Evolutionary conservation across 305 asterid genomes (phyloP).

Genomic region (Solanum hybrid): DNA sequence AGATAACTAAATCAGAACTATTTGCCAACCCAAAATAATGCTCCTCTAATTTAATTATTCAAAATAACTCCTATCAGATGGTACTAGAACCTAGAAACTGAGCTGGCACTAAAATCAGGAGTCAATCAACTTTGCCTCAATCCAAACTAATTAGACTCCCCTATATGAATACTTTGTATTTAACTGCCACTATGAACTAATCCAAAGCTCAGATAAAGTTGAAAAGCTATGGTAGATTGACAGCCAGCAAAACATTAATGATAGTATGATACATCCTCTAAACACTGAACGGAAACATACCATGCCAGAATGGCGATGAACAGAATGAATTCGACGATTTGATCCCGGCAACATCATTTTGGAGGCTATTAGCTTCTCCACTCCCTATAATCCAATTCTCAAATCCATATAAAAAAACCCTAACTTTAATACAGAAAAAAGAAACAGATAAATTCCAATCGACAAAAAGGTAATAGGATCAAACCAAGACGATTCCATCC

Average conservation of each 20-base stretch:
- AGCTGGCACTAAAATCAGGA: background rate
- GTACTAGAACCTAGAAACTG: background rate
- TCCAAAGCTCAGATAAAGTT: background rate
- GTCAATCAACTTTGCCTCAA: background rate
- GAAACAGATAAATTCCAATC: background rate
- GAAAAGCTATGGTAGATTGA: background rate
- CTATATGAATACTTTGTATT: background rate
- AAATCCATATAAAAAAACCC: background rate
- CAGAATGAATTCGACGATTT: conserved; percentile 83
- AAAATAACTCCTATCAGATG: background rate
- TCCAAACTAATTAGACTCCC: background rate
- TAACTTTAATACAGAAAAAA: background rate
- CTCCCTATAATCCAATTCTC: conserved; percentile 45
- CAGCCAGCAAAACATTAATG: background rate
- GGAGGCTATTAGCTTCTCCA: conserved; percentile 91
- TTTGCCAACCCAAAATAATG: background rate
- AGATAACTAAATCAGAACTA: background rate
- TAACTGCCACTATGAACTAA: background rate
- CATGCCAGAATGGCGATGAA: conserved; percentile 77
- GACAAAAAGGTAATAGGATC: background rate
- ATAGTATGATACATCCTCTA: background rate
- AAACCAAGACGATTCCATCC: conserved; percentile 85
- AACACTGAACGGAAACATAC: background rate
- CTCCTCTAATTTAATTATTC: background rate
- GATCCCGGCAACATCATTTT: conserved; percentile 97